A percentile compares a stretch with the other conserved stretches of the same genome.
These are phyloP conservation scores for Epicoccum nigrum DNA, from an alignment of 2,329 filamentous ascomycete species.

Conservation along the genomic window DNA sequence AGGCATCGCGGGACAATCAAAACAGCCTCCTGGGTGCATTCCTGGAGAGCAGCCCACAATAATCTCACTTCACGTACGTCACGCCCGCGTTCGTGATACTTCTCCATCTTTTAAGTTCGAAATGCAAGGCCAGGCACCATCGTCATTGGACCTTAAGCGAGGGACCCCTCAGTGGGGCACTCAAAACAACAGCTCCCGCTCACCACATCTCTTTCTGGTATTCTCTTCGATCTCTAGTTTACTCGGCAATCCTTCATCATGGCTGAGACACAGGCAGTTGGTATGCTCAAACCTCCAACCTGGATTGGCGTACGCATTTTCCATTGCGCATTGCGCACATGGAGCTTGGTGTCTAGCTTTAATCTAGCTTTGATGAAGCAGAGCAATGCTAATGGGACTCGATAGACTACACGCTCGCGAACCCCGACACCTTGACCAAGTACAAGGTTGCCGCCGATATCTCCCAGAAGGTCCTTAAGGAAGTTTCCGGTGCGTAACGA, in stretches of 20 bases:
- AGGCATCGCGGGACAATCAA: no score
- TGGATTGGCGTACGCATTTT: neutral
- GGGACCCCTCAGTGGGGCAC: constrained; percentile 43
- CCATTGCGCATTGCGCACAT: neutral
- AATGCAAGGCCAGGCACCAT: constrained; percentile 11
- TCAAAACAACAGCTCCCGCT: constrained; percentile 39
- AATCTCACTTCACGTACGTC: constrained; percentile 7
- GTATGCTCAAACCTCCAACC: constrained; percentile 28
- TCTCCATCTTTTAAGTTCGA: constrained; percentile 15
- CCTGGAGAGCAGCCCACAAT: neutral
- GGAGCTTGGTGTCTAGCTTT: constrained; percentile 20
- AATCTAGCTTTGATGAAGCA: constrained; percentile 23
- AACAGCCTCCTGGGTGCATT: no score
- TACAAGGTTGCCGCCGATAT: constrained; percentile 97
- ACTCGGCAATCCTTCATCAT: constrained; percentile 38
- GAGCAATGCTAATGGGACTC: constrained; percentile 34
- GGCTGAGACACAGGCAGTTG: constrained; percentile 42
- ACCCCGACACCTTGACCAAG: constrained; percentile 95
- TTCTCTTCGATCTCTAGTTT: constrained; percentile 27
- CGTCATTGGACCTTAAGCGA: constrained; percentile 43
- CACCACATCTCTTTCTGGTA: constrained; percentile 31
- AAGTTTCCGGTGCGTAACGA: constrained; percentile 65
- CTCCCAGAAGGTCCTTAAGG: constrained; percentile 92
- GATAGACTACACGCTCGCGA: constrained; percentile 84
- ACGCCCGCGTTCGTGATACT: constrained; percentile 6